Conservation (phyloP, 2,329 filamentous ascomycete genomes). For the Phialophora macrospora region DNA sequence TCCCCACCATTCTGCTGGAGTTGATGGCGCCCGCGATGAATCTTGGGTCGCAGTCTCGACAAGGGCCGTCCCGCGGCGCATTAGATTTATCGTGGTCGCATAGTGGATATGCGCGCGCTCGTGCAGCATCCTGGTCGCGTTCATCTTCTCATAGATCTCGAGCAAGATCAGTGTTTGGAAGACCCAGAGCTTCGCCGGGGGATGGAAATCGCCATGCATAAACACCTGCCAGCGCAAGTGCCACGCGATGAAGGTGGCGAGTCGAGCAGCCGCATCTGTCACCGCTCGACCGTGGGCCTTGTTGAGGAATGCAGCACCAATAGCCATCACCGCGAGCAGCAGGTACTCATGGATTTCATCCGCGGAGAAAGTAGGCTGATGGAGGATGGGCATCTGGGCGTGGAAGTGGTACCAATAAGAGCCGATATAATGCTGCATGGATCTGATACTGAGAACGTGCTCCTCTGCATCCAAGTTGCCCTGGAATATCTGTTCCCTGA, state of each 20-base stretch:
- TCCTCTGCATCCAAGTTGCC: constrained; percentile 70
- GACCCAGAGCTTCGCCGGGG: constrained; percentile 92
- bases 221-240: constrained; percentile 94
- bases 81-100: constrained; percentile 90
- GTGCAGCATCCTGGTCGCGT: constrained; percentile 86
- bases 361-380: constrained; percentile 89
- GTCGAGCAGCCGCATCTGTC: constrained; percentile 73
- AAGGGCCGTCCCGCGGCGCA: constrained; percentile 89
- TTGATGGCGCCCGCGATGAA: constrained; percentile 66
- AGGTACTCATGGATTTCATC: constrained; percentile 84
- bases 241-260: constrained; percentile 89
- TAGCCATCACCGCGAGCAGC: constrained; percentile 85
- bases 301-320: constrained; percentile 87
- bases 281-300: constrained; percentile 75
- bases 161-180: constrained; percentile 89
- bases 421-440: constrained; percentile 92
- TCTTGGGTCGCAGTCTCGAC: constrained; percentile 53
- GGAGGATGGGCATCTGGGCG: constrained; percentile 88
- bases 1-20: constrained; percentile 89
- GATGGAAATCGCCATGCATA: constrained; percentile 84
- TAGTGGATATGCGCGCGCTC: constrained; percentile 97
- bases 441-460: constrained; percentile 77
- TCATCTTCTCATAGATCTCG: constrained; percentile 98
- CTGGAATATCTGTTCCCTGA: constrained; percentile 75
- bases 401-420: constrained; percentile 96